Conservation (phyloP, 176 grass and related monocot genomes). For the Aechmea fasciata region DNA sequence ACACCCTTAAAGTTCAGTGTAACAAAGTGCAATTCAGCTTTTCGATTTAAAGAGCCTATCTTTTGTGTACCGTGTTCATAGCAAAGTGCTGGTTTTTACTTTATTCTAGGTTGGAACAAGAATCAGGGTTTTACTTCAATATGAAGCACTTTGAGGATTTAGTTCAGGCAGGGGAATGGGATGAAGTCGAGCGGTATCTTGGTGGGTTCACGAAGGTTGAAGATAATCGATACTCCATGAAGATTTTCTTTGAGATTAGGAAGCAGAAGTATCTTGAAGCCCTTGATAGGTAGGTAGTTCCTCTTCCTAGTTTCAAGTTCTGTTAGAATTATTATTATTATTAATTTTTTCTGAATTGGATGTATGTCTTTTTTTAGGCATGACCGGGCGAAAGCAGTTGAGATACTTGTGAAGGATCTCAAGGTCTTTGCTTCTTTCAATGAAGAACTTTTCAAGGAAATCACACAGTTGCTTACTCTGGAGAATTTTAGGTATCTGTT, state of each 20-base stretch:
- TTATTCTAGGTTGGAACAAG: conserved; percentile 73
- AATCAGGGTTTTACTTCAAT: conserved; percentile 99
- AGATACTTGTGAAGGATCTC: conserved; percentile 97
- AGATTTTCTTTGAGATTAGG: conserved; percentile 99
- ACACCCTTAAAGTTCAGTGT: no score
- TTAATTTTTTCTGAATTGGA: conserved; percentile 13
- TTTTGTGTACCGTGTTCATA: no score
- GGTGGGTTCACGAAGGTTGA: conserved; percentile 99
- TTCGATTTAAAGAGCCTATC: no score
- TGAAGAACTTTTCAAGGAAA: conserved; percentile 99
- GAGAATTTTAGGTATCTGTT: conserved; percentile 84
- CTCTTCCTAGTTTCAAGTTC: background rate
- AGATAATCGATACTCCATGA: conserved; percentile 99
- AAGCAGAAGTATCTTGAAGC: conserved; percentile 99
- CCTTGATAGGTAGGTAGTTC: conserved; percentile 61
- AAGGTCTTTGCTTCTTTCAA: conserved; percentile 99
- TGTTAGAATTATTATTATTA: background rate
- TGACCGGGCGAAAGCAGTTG: conserved; percentile 92
- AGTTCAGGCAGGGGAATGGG: conserved; percentile 96
- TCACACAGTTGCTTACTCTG: conserved; percentile 90
- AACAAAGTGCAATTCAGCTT: no score
- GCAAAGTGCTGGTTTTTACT: no score
- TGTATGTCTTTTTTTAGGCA: conserved; percentile 42
- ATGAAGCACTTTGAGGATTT: conserved; percentile 99
- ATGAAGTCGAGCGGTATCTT: conserved; percentile 97